Evolutionary conservation across 371 early-diverging fungal species (phyloP).

Genomic region (Mortierella sp.): DNA sequence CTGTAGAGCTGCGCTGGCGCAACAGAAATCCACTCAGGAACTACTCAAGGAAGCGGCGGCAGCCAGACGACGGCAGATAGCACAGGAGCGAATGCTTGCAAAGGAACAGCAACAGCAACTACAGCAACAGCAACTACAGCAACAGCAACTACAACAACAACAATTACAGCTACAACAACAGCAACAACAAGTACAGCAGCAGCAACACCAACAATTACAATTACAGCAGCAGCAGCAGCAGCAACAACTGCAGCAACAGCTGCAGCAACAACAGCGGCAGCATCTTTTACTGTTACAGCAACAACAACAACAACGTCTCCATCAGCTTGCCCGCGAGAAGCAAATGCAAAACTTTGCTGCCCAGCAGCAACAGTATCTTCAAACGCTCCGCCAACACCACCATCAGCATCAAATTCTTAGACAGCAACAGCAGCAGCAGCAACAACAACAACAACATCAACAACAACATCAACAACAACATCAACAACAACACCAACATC

Average conservation of each 20-base stretch:
- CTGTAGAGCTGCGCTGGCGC: constrained; percentile 42
- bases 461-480: constrained; percentile 14
- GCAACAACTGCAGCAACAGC: constrained; percentile 22
- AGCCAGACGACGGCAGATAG: constrained; percentile 26
- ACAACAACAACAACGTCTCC: constrained; percentile 20
- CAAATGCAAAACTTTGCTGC: constrained; percentile 1
- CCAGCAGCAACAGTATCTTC: constrained; percentile 14
- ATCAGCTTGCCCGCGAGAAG: constrained; percentile 5
- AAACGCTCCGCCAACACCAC: constrained; percentile 13
- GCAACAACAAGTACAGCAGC: constrained; percentile 1
- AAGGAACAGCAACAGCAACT: constrained; percentile 25
- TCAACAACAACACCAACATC: constrained; percentile 10
- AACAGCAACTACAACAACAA: constrained; percentile 19
- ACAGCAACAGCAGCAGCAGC: constrained; percentile 21
- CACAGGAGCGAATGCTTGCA: constrained; percentile 26
- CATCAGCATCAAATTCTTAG: constrained; percentile 6
- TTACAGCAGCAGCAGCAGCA: constrained; percentile 13
- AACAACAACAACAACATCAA: constrained; percentile 12
- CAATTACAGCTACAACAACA: constrained; percentile 7
- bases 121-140: constrained; percentile 15
- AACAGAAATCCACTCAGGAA: constrained; percentile 43
- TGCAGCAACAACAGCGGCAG: constrained; percentile 23
- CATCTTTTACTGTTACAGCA: constrained; percentile 11
- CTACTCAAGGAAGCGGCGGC: constrained; percentile 46
- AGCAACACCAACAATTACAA: constrained; percentile 13